A percentile compares a stretch with the other conserved stretches of the same genome.
Evolutionary conservation across 306 rosid species (phyloP).

Genomic region (Neltuma alba): DNA sequence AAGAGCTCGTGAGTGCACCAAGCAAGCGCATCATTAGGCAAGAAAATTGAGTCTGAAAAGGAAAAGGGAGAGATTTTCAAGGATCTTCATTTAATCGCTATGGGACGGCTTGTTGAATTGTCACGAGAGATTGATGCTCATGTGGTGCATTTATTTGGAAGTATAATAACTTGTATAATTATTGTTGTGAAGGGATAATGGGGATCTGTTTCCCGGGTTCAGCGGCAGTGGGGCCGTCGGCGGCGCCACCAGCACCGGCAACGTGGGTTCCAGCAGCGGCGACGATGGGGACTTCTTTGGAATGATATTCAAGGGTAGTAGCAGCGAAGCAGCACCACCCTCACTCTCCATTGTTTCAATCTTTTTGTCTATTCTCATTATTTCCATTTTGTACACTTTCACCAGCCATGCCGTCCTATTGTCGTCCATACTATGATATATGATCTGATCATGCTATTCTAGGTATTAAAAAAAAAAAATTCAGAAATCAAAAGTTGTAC

Average conservation of each 20-base stretch:
- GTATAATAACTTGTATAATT: not conserved
- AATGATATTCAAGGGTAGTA: constrained; percentile 69
- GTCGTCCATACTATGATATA: constrained; percentile 13
- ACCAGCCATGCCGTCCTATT: constrained; percentile 49
- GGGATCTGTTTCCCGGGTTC: constrained; percentile 52
- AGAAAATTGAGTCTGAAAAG: not conserved
- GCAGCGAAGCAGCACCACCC: constrained; percentile 53
- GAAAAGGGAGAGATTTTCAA: not conserved
- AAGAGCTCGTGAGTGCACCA: not conserved
- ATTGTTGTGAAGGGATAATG: constrained; percentile 64
- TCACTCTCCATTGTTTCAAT: constrained; percentile 41
- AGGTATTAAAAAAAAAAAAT: constrained; percentile 5
- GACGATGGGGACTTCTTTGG: constrained; percentile 73
- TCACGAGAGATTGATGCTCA: not conserved
- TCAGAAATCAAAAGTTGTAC: constrained; percentile 12
- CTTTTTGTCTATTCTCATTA: constrained; percentile 55
- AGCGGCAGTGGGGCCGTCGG: constrained; percentile 59
- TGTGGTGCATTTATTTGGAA: constrained; percentile 1
- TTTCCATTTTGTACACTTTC: constrained; percentile 55
- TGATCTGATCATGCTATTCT: constrained; percentile 36
- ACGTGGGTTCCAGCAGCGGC: constrained; percentile 37
- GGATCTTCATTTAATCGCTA: not conserved
- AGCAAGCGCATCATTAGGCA: not conserved
- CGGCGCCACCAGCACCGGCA: constrained; percentile 52
- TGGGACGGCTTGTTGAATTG: not conserved